Conservation (phyloP, 768 basidiomycete genomes). For the Tylopilus sp. region DNA sequence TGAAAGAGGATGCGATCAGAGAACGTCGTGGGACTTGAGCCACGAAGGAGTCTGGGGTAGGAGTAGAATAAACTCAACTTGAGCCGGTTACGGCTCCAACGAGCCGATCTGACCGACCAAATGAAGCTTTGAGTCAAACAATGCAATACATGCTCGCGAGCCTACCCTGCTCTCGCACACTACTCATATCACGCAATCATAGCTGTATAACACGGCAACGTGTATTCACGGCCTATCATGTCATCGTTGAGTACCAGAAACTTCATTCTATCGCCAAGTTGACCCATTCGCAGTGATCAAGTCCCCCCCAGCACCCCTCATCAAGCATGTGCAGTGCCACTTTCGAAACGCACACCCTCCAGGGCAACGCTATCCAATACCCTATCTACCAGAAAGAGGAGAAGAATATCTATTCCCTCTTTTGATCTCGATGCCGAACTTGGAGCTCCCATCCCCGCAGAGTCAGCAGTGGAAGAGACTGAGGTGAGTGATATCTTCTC, state of each 20-base stretch:
- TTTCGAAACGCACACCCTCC: slow-evolving; percentile 37
- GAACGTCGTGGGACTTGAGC: no score
- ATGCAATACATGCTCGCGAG: slow-evolving; percentile 7
- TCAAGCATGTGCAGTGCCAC: slow-evolving; percentile 24
- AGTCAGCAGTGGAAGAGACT: slow-evolving; percentile 23
- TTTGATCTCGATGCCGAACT: slow-evolving; percentile 37
- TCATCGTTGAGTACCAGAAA: slow-evolving; percentile 29
- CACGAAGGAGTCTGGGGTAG: no score
- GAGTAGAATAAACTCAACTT: no score
- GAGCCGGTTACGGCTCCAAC: no score
- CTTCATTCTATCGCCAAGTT: slow-evolving; percentile 9
- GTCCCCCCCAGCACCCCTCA: slow-evolving; percentile 24
- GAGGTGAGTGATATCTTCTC: slow-evolving; percentile 23
- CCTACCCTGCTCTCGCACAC: not conserved
- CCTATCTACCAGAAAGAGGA: slow-evolving; percentile 39
- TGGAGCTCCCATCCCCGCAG: slow-evolving; percentile 16
- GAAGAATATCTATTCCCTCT: slow-evolving; percentile 40
- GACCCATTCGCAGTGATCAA: slow-evolving; percentile 24
- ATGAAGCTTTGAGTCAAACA: slow-evolving; percentile 28
- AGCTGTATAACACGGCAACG: not conserved
- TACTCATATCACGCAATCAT: not conserved
- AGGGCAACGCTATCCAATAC: slow-evolving; percentile 38
- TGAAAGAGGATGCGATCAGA: no score
- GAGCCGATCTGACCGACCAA: no score
- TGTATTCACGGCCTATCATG: slow-evolving; percentile 12